These are phyloP conservation scores for Phytopythium ostracodes DNA, from an alignment of 352 stramenopile species.

Conservation along the genomic window DNA sequence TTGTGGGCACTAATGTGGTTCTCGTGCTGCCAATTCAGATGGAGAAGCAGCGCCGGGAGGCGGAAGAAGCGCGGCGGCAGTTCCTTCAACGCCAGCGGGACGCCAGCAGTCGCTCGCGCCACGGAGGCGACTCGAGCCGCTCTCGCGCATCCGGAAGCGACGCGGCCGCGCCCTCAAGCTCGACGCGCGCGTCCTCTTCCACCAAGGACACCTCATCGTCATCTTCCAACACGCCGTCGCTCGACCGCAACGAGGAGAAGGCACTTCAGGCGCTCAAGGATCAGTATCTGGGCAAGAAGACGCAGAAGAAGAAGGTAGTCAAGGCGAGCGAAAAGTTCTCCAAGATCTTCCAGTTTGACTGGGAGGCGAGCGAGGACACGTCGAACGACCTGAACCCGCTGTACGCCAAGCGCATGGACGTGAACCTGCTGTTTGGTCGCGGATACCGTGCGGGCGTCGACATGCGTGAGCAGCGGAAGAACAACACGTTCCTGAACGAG, in stretches of 20 bases:
- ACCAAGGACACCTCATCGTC: slow-evolving; percentile 8
- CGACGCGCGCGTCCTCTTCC: neutral
- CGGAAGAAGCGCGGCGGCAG: slow-evolving; percentile 49
- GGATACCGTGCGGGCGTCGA: slow-evolving; percentile 93
- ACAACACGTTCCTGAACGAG: slow-evolving; percentile 86
- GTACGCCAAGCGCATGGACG: slow-evolving; percentile 85
- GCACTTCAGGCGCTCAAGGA: slow-evolving; percentile 83
- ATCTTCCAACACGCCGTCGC: slow-evolving; percentile 9
- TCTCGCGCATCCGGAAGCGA: neutral
- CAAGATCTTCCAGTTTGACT: slow-evolving; percentile 94
- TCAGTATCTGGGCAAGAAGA: slow-evolving; percentile 86
- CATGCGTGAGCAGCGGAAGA: slow-evolving; percentile 91
- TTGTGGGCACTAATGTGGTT: neutral
- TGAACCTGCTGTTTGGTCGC: slow-evolving; percentile 90
- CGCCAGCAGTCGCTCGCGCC: slow-evolving; percentile 14
- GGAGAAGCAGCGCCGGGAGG: slow-evolving; percentile 50
- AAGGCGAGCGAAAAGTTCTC: slow-evolving; percentile 93
- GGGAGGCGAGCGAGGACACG: slow-evolving; percentile 91
- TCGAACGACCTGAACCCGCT: slow-evolving; percentile 89
- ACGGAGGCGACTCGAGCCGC: slow-evolving; percentile 13
- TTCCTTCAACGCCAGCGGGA: slow-evolving; percentile 59
- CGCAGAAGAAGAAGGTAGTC: slow-evolving; percentile 86
- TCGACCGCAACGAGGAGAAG: slow-evolving; percentile 56
- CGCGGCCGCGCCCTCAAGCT: neutral
- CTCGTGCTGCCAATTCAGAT: slow-evolving; percentile 15